A percentile compares a stretch with the other conserved stretches of the same genome.
Conservation (phyloP, 176 grass and related monocot species). For the Hyparrhenia diplandra region DNA sequence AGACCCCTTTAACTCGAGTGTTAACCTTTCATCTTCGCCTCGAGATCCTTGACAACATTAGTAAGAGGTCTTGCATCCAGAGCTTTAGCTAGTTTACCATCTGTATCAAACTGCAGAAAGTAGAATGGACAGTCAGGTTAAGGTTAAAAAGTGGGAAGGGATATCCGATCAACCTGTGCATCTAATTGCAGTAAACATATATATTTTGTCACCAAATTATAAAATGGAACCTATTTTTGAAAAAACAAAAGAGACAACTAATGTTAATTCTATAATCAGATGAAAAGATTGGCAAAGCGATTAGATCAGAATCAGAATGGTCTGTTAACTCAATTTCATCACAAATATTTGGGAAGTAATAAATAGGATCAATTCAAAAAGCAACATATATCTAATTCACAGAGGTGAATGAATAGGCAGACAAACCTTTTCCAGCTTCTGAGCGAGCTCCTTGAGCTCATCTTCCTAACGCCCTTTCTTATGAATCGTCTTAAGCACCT, state of each 20-base stretch:
- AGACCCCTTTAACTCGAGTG: slow-evolving; percentile 4
- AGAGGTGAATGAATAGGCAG: slow-evolving; percentile 7
- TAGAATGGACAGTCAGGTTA: neutral
- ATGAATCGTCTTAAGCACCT: slow-evolving; percentile 61
- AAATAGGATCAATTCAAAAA: neutral
- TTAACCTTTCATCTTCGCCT: slow-evolving; percentile 43
- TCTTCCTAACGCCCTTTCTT: slow-evolving; percentile 48
- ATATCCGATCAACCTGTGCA: neutral
- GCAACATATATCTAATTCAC: neutral
- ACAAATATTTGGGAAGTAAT: neutral
- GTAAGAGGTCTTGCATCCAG: slow-evolving; percentile 72
- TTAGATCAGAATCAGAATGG: neutral
- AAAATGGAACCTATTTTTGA: neutral
- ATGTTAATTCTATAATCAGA: neutral
- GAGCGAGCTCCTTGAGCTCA: slow-evolving; percentile 43
- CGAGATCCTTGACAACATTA: slow-evolving; percentile 61
- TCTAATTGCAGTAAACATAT: neutral
- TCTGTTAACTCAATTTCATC: neutral
- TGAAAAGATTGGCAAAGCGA: neutral
- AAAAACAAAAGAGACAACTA: too few species aligned
- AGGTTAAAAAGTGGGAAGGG: neutral
- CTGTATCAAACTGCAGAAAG: slow-evolving; percentile 34
- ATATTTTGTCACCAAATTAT: neutral
- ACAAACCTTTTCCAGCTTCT: slow-evolving; percentile 71
- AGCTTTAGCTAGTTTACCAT: slow-evolving; percentile 47